These are phyloP conservation scores for Poterioochromonas sp. DNA, from an alignment of 352 stramenopile species.

Conservation along the genomic window DNA sequence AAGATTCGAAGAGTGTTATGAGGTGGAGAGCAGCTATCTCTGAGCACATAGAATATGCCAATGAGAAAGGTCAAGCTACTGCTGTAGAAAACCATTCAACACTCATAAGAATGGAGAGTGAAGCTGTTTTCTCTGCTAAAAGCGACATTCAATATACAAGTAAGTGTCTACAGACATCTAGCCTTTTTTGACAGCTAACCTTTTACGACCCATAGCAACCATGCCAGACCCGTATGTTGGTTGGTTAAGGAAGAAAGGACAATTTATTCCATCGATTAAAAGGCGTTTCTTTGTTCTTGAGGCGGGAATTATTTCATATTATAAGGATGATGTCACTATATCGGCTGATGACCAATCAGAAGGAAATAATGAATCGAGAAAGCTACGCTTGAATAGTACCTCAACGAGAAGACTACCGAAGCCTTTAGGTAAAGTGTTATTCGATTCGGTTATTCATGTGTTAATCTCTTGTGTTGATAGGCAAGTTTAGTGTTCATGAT, in stretches of 20 bases:
- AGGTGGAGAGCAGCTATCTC: no score
- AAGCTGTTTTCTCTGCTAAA: no score
- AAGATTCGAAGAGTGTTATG: no score
- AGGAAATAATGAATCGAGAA: no score
- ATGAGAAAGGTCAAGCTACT: no score
- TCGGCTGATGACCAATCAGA: background rate
- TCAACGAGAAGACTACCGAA: background rate
- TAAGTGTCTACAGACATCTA: background rate
- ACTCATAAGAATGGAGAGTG: no score
- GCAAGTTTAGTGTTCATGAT: background rate
- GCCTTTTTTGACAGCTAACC: background rate
- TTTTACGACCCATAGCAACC: background rate
- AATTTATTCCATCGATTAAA: slow-evolving; percentile 7
- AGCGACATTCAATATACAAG: no score
- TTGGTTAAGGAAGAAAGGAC: slow-evolving; percentile 6
- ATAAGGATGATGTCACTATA: background rate
- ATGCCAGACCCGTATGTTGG: background rate
- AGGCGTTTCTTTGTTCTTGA: background rate
- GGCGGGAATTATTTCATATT: slow-evolving; percentile 7
- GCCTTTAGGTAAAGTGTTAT: no score
- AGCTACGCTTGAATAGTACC: background rate
- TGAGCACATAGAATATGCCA: no score
- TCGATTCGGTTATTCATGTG: no score
- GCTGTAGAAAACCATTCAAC: no score
- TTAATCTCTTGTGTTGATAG: background rate